phyloP scores from a whole-genome alignment of 257 asterid genomes.

The Nicotiana sylvestris region DNA sequence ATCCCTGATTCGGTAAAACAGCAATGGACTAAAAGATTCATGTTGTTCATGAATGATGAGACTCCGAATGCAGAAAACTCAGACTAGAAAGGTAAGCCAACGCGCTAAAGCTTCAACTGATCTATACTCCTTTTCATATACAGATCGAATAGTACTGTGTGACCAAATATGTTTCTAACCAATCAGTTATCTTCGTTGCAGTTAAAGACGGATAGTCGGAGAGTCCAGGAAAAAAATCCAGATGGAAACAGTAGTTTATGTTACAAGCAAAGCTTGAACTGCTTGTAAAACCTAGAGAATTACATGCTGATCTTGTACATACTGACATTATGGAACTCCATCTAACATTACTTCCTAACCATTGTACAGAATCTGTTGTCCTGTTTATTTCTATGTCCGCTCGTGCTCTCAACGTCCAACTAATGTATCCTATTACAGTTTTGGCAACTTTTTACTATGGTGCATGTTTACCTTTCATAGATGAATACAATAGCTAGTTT shows the following conservation, averaged over 20 bases:
- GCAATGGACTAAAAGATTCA: slow-evolving; percentile 63
- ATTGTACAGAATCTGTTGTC: neutral
- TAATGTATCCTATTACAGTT: neutral
- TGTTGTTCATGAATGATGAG: slow-evolving; percentile 38
- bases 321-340: neutral
- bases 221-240: neutral
- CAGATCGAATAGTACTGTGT: neutral
- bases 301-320: neutral
- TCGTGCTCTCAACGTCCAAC: neutral
- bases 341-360: neutral
- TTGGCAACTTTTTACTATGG: neutral
- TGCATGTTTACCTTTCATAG: neutral
- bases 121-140: neutral
- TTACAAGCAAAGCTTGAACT: neutral
- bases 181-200: neutral
- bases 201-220: neutral
- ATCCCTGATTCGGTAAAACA: slow-evolving; percentile 57
- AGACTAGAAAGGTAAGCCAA: slow-evolving; percentile 26
- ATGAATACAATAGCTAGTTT: neutral
- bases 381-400: neutral
- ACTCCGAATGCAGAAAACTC: slow-evolving; percentile 14
- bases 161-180: neutral
- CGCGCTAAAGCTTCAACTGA: neutral
- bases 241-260: neutral
- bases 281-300: neutral